A percentile compares a stretch with the other conserved stretches of the same genome.
These are phyloP conservation scores for Calocybe gangraenosa DNA, from an alignment of 768 basidiomycete genomes.

Conservation along the genomic window DNA sequence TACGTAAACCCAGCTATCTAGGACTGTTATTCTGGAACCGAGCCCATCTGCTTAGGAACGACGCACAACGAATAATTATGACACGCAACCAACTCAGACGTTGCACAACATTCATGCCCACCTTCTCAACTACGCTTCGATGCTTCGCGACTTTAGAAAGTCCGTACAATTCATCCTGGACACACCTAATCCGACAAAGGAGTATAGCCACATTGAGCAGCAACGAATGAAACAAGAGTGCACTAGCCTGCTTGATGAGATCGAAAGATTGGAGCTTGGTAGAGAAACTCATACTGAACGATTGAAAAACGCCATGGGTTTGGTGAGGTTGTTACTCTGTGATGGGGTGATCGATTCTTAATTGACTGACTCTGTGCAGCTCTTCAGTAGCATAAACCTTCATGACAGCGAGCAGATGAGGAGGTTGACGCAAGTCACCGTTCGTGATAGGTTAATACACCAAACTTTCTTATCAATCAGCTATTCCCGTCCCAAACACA, in stretches of 20 bases:
- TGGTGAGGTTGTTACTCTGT: conserved; percentile 28
- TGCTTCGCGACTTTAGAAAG: conserved; percentile 52
- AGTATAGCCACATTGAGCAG: not conserved
- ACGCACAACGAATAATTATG: conserved; percentile 36
- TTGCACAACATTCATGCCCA: conserved; percentile 59
- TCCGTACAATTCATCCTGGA: conserved; percentile 45
- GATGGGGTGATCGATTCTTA: not conserved
- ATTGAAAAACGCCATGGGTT: conserved; percentile 40
- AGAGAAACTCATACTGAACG: conserved; percentile 31
- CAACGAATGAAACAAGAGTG: conserved; percentile 33
- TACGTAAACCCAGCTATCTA: conserved; percentile 20
- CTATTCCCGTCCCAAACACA: too few relatives aligned
- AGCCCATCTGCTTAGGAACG: conserved; percentile 35
- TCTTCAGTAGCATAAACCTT: conserved; percentile 55
- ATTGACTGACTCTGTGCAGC: conserved; percentile 24
- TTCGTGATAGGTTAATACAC: conserved; percentile 35
- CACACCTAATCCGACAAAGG: conserved; percentile 31
- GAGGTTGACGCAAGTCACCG: conserved; percentile 42
- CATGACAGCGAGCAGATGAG: conserved; percentile 49
- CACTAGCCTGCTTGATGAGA: conserved; percentile 35
- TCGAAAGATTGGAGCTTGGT: conserved; percentile 35
- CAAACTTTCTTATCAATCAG: too few relatives aligned
- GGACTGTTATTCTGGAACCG: not conserved
- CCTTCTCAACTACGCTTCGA: conserved; percentile 50
- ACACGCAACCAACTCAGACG: conserved; percentile 45